Base-by-base conservation (phyloP, 192 early-diverging fungal species). In the Spinellus fusiger region DNA sequence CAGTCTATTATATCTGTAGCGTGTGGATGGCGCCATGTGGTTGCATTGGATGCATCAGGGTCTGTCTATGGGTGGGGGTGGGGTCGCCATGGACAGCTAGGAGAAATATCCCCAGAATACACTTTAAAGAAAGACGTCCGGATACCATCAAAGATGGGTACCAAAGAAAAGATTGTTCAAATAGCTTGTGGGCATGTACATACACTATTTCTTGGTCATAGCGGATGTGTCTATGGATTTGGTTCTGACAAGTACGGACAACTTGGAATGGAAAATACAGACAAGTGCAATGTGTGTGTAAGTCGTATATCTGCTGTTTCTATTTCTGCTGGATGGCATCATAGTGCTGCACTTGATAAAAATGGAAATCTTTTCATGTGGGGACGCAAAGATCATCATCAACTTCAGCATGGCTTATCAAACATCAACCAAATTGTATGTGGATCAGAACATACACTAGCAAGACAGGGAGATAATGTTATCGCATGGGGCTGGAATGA, bases 401-500 rank as follows among this genome's bases (percentile, higher is more conserved):
- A 93, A 60, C 47, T 70, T 28, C 26, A 53, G 64, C 4, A 69
- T 52, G 10, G 35, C 5, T 18, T 32, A 65, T 59, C 55, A 29
- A 44, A 63, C 15, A 50, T 77, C 20, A 49, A 47, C 5, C 55
- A 61, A 12, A 66, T 77, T 25, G 65, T 75, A 2, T 90, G 89
- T 69, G 93, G 89, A 23, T 89, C 91, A 10, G 92, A 93, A 70
- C 89, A 91, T 61, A 73, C 76, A 1, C 54, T 93, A 4, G 84
- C 78, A 1, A 71, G 70, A 0, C 50, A 52, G 1, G 56, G 66
- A 4, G 82, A 81, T 0, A 37, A 50, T 2, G 84, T 81, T 33
- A 73, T 73, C 49, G 68, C 78, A 16, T 96, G 93, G 93, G 93
- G 93, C 0, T 96, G 93, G 93, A 96, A 96, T 66, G 93, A 96